A percentile compares a stretch with the other conserved stretches of the same genome.
These are phyloP conservation scores for Aspergillus quadrilineatus DNA, from an alignment of 2,329 filamentous ascomycete genomes.

Conservation along the genomic window DNA sequence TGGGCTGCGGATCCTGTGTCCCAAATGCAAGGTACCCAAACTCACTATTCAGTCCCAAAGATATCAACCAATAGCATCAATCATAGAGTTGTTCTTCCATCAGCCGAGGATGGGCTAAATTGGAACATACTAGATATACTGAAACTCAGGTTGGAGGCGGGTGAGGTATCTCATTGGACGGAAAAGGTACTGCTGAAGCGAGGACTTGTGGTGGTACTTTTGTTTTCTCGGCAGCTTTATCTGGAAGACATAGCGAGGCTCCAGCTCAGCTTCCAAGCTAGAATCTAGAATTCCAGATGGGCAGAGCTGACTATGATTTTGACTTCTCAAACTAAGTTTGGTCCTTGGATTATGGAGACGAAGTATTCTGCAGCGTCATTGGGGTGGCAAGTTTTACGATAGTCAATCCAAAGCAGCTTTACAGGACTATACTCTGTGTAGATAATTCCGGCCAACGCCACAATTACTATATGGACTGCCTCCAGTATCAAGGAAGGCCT, in stretches of 20 bases:
- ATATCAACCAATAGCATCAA: background rate
- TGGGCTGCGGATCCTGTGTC: background rate
- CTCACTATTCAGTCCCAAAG: background rate
- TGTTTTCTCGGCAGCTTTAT: background rate
- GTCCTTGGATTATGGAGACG: no score
- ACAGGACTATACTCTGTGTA: no score
- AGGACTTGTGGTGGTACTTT: background rate
- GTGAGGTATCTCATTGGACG: no score
- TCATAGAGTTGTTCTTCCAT: background rate
- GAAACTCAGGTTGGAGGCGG: background rate
- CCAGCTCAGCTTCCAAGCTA: background rate
- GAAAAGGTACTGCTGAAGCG: background rate
- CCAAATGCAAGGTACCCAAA: background rate
- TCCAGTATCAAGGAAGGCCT: constrained; percentile 12
- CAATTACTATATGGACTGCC: no score
- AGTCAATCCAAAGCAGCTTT: background rate
- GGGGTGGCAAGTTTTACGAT: background rate
- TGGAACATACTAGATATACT: background rate
- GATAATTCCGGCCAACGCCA: background rate
- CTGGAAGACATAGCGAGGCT: background rate
- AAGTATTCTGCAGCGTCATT: background rate
- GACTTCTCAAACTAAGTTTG: no score
- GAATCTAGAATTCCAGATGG: background rate
- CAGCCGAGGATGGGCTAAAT: background rate
- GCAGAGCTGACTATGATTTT: background rate